Conservation (phyloP, 345 rosid genomes). For the Lumnitzera racemosa region DNA sequence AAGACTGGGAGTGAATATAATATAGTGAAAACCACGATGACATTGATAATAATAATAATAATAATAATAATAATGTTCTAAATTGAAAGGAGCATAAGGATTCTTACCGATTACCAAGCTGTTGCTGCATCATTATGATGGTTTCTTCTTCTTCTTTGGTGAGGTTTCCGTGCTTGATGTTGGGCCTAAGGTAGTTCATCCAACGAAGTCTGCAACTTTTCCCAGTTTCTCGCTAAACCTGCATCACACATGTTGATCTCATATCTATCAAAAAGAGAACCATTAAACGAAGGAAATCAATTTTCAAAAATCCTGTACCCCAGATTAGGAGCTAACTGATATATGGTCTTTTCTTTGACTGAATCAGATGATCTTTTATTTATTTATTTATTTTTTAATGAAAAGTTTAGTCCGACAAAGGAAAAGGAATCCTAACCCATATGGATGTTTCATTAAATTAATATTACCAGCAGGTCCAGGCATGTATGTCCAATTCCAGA, state of each 20-base stretch:
- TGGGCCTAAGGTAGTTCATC: slow-evolving; percentile 19
- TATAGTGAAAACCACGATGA: too few relatives aligned
- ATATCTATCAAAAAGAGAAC: not conserved
- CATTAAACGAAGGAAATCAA: not conserved
- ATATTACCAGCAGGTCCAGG: not conserved
- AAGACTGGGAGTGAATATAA: not conserved
- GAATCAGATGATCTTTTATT: too few relatives aligned
- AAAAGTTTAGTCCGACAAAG: not conserved
- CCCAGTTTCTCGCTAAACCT: slow-evolving; percentile 16
- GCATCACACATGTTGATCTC: not conserved
- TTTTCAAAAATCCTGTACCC: too few relatives aligned
- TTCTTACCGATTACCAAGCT: slow-evolving; percentile 13
- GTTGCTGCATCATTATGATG: slow-evolving; percentile 9
- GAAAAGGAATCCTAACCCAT: not conserved
- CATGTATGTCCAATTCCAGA: slow-evolving; percentile 3
- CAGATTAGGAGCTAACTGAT: too few relatives aligned
- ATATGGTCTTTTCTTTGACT: too few relatives aligned
- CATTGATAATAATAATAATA: too few relatives aligned
- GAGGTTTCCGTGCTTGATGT: slow-evolving; percentile 14
- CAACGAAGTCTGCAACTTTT: slow-evolving; percentile 24
- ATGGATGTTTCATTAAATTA: not conserved
- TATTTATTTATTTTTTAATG: not conserved
- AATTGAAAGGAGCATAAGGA: not conserved
- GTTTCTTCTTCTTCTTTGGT: slow-evolving; percentile 13
- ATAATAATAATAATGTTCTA: not conserved